Conservation (phyloP, 805 yeast genomes). For the Yarrowia divulgata region DNA sequence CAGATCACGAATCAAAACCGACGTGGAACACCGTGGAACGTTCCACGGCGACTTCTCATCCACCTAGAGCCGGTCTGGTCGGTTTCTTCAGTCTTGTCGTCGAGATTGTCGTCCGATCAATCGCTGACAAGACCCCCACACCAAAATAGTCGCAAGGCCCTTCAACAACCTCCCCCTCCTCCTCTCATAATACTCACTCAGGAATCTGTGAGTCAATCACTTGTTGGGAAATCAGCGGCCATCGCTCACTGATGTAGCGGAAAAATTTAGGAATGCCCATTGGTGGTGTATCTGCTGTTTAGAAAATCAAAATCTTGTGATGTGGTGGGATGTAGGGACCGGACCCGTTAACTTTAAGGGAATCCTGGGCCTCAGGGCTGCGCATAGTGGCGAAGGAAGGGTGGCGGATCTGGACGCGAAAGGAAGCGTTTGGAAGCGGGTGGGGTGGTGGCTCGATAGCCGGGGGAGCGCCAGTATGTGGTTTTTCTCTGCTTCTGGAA, state of each 20-base stretch:
- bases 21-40: too few relatives aligned
- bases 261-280: constrained; percentile 96
- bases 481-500: too few relatives aligned
- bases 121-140: background rate
- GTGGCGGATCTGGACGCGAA: background rate
- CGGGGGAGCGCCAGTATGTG: background rate
- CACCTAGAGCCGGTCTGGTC: too few relatives aligned
- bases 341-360: constrained; percentile 44
- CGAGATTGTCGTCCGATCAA: background rate
- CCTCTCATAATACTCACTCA: constrained; percentile 55
- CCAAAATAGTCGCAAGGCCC: background rate
- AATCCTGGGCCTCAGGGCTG: constrained; percentile 8
- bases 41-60: too few relatives aligned
- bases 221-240: constrained; percentile 93
- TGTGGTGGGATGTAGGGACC: constrained; percentile 34
- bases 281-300: constrained; percentile 17
- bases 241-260: constrained; percentile 96
- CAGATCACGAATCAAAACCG: too few relatives aligned
- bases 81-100: too few relatives aligned
- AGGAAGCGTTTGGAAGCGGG: constrained; percentile 5
- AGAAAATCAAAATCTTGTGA: constrained; percentile 31
- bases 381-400: constrained; percentile 3
- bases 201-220: constrained; percentile 84
- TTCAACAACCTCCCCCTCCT: too few relatives aligned
- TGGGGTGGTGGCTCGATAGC: background rate